phyloP scores from a whole-genome alignment of 140 eudicot genomes.

The Erigeron philadelphicus region DNA sequence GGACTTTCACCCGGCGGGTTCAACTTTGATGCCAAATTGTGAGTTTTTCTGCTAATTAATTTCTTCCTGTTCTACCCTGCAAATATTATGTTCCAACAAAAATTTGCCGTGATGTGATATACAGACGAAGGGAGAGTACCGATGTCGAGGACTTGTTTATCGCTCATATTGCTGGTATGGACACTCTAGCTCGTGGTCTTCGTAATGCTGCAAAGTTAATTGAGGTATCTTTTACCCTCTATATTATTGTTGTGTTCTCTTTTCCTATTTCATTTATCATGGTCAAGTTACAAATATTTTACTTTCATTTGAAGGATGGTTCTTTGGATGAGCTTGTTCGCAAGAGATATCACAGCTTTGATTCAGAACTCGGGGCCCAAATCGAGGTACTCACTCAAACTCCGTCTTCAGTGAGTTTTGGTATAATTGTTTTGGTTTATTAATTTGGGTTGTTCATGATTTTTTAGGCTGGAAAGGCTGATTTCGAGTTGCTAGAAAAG shows the following conservation, averaged over 20 bases:
- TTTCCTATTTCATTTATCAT: background rate
- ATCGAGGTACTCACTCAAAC: conserved; percentile 46
- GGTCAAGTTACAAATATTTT: conserved; percentile 2
- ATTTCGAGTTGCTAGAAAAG: conserved; percentile 80
- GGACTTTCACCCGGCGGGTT: conserved; percentile 98
- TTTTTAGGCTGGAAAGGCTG: conserved; percentile 85
- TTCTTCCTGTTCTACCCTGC: background rate
- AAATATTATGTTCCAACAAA: background rate
- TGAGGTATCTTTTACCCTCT: conserved; percentile 40
- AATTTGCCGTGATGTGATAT: conserved; percentile 15
- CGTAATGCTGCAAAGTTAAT: conserved; percentile 81
- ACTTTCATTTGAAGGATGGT: conserved; percentile 55
- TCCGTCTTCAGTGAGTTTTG: background rate
- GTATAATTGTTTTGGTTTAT: background rate
- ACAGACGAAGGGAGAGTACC: conserved; percentile 95
- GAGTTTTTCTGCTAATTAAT: conserved; percentile 28
- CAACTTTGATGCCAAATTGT: conserved; percentile 97
- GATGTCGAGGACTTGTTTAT: conserved; percentile 94
- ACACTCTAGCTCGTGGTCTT: conserved; percentile 90
- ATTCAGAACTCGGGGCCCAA: conserved; percentile 68
- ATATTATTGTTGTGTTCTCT: background rate
- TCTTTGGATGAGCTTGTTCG: conserved; percentile 67
- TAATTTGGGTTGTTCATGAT: conserved; percentile 1
- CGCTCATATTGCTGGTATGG: conserved; percentile 96
- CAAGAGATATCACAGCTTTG: conserved; percentile 86